Evolutionary conservation across 805 yeast species (phyloP).

Genomic region (Yarrowia keelungensis): DNA sequence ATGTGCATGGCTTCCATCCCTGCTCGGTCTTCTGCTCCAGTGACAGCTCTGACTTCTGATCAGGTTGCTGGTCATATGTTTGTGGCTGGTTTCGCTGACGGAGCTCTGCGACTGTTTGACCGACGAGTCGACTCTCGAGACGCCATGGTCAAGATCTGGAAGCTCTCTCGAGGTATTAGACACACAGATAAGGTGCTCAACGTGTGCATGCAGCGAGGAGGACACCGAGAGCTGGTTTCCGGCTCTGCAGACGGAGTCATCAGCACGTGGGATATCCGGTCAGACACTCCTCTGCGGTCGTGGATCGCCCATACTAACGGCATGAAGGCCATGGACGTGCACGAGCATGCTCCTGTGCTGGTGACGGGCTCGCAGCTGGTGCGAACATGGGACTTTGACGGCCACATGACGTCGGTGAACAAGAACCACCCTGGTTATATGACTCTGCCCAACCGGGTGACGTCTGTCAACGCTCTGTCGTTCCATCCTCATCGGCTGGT

Average conservation of each 20-base stretch:
- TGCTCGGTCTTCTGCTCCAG: conserved; percentile 86
- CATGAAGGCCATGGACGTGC: conserved; percentile 77
- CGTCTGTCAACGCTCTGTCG: conserved; percentile 68
- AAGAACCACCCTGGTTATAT: conserved; percentile 54
- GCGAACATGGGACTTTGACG: conserved; percentile 85
- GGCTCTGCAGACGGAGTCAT: conserved; percentile 81
- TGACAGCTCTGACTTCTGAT: conserved; percentile 89
- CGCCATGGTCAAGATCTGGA: conserved; percentile 86
- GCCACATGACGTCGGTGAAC: conserved; percentile 71
- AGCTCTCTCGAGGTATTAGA: conserved; percentile 44
- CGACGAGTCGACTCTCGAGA: conserved; percentile 83
- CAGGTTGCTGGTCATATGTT: conserved; percentile 92
- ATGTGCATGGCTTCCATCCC: conserved; percentile 86
- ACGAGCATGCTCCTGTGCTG: conserved; percentile 95
- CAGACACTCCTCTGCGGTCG: conserved; percentile 69
- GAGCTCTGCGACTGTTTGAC: conserved; percentile 87
- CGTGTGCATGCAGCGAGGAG: conserved; percentile 96
- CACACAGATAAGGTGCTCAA: conserved; percentile 68
- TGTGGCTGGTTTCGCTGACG: conserved; percentile 92
- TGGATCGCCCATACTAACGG: conserved; percentile 61
- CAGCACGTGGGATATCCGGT: conserved; percentile 89
- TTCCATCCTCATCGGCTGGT: conserved; percentile 96
- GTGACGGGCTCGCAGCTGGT: conserved; percentile 85
- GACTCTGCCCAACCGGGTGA: conserved; percentile 48
- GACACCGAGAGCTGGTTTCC: conserved; percentile 84